phyloP scores from a whole-genome alignment of 202 grass and related monocot species.

The Panicum virgatum region DNA sequence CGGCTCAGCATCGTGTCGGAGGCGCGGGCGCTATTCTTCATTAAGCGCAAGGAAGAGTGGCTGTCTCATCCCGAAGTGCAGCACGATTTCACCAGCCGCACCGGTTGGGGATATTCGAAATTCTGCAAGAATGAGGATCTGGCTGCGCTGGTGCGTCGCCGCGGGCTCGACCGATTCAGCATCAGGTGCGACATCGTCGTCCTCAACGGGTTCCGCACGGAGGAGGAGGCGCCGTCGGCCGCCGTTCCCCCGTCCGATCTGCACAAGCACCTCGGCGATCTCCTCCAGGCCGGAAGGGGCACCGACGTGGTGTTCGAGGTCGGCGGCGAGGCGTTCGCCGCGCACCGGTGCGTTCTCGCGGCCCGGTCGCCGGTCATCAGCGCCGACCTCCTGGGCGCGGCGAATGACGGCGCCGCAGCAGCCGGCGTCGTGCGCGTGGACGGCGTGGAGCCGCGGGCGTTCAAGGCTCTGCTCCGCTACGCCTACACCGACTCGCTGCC shows the following conservation, averaged over 20 bases:
- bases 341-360: slow-evolving; percentile 7
- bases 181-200: background rate
- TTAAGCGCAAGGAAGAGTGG: background rate
- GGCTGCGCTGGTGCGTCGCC: background rate
- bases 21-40: background rate
- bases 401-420: background rate
- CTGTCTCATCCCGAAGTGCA: accelerated
- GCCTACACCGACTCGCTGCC: slow-evolving; percentile 1
- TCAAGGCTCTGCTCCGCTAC: background rate
- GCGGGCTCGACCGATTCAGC: background rate
- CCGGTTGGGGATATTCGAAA: background rate
- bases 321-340: slow-evolving; percentile 7
- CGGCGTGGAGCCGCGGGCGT: background rate
- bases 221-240: background rate
- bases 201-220: background rate
- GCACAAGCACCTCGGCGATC: background rate
- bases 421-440: background rate
- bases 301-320: slow-evolving; percentile 10
- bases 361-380: background rate
- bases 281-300: background rate
- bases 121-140: background rate
- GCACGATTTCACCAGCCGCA: background rate
- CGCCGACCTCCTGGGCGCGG: background rate
- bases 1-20: background rate
- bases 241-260: background rate